Base-by-base conservation (phyloP, 2,329 filamentous ascomycete genomes). In the Colletotrichum cordylinicola region DNA sequence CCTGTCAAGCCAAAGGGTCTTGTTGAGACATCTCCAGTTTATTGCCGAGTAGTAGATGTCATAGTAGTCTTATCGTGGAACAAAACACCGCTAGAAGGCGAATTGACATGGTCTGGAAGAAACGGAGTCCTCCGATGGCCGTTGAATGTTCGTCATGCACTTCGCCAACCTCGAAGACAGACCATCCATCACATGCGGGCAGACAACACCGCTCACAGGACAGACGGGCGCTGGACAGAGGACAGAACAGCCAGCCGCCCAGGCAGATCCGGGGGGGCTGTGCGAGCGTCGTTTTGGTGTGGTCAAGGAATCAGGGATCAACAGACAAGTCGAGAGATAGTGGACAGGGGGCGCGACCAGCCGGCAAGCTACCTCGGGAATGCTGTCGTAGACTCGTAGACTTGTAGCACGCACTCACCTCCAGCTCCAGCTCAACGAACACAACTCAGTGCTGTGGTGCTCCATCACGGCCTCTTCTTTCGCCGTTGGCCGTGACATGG, bases 241-340 rank as follows among this genome's bases (percentile, higher is more conserved):
- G 12, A 33, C 12, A 65, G 58, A 13, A 13, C 29, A 24, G 39
- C 48, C n/a, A 29, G 58, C 68, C 21, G 43, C 29, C 43, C 55
- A 67, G 43, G 56, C 62, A 64, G 18, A 48, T 39, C 72, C 39
- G 56, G 72, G 31, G 31, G 37, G 64, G 67, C 56, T 75, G 39
- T 68, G 43, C n/a, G 43, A 52, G 43, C 43, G n/a, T 52, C 43
- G 73, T 29, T 67, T 62, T 21, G 24, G 56, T 39, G 24, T 69
- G 67, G 52, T 61, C 35, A 15, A 16, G 18, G 37, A 35, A 29
- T 10, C 37, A 71, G 52, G 56, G 70, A 62, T 73, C 73, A 58
- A 39, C 27, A 73, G 56, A 52, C 64, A 65, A 65, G 55, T 68
- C 73, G 21, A 39, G n/a, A 73, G 64, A 60, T 68, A 64, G 62